Conservation (phyloP, 2,329 filamentous ascomycete species). For the Fusarium proliferatum region DNA sequence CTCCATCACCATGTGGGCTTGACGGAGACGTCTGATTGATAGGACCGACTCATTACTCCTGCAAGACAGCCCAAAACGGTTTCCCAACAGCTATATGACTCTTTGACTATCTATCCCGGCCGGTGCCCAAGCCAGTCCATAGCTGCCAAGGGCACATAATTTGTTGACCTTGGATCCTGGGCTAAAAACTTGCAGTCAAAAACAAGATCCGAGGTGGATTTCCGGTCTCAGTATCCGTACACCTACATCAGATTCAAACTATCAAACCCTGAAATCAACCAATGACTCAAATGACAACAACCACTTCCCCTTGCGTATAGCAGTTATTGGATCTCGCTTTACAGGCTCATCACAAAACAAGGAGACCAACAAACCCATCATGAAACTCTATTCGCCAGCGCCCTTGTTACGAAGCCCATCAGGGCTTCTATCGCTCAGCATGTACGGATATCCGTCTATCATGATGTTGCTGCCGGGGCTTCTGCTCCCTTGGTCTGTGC, state of each 20-base stretch:
- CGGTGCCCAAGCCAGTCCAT: slow-evolving; percentile 19
- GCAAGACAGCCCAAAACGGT: slow-evolving; percentile 21
- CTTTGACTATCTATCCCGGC: slow-evolving; percentile 28
- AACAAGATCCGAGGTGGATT: slow-evolving; percentile 29
- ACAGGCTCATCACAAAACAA: slow-evolving; percentile 1
- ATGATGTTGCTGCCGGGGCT: slow-evolving; percentile 33
- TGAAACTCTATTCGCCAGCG: slow-evolving; percentile 28
- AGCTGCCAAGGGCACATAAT: slow-evolving; percentile 13
- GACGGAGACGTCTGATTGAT: slow-evolving; percentile 30
- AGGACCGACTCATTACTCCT: slow-evolving; percentile 34
- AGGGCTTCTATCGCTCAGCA: slow-evolving; percentile 24
- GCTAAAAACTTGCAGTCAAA: slow-evolving; percentile 21
- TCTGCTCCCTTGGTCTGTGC: slow-evolving; percentile 39
- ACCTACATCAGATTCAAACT: slow-evolving; percentile 21
- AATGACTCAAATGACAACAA: slow-evolving; percentile 31
- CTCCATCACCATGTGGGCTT: slow-evolving; percentile 44
- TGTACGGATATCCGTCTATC: slow-evolving; percentile 7
- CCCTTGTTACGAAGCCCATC: slow-evolving; percentile 16
- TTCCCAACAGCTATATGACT: slow-evolving; percentile 36
- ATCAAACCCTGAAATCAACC: slow-evolving; percentile 19
- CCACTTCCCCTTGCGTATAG: slow-evolving; percentile 22
- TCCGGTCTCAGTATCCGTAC: slow-evolving; percentile 5
- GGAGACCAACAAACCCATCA: slow-evolving; percentile 7
- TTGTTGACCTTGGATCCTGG: slow-evolving; percentile 6
- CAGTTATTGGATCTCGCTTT: slow-evolving; percentile 15